phyloP scores from a whole-genome alignment of 305 asterid species.

The Solanum aculeatissimum region DNA sequence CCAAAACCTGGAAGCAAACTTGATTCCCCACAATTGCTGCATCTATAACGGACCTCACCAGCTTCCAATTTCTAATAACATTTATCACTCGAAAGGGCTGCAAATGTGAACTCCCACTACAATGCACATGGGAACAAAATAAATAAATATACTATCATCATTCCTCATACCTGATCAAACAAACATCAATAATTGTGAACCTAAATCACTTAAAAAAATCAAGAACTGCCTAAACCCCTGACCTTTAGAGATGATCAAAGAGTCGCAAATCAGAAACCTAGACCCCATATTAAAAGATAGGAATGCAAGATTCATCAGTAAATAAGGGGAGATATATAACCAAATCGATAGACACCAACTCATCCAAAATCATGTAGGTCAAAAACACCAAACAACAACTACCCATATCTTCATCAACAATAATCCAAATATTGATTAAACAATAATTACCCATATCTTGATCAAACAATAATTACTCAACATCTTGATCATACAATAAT shows the following conservation, averaged over 20 bases:
- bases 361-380: too few species aligned
- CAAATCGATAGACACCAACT: too few species aligned
- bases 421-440: too few species aligned
- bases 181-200: background rate
- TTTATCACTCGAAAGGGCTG: background rate
- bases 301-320: background rate
- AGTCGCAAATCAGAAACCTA: background rate
- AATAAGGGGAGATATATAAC: background rate
- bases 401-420: too few species aligned
- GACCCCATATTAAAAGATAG: background rate
- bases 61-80: background rate
- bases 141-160: background rate
- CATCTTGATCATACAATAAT: too few species aligned
- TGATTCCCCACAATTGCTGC: background rate
- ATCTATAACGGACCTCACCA: background rate
- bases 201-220: background rate
- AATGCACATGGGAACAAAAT: background rate
- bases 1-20: background rate
- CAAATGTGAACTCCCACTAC: background rate
- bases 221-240: background rate
- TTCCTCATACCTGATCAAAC: background rate
- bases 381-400: background rate
- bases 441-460: too few species aligned
- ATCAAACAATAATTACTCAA: too few species aligned
- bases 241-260: too few species aligned